Evolutionary conservation across 2,329 filamentous ascomycete genomes (phyloP), one percentile per base, ranked within the genome.

Genomic region (Aspergillus fructus): DNA sequence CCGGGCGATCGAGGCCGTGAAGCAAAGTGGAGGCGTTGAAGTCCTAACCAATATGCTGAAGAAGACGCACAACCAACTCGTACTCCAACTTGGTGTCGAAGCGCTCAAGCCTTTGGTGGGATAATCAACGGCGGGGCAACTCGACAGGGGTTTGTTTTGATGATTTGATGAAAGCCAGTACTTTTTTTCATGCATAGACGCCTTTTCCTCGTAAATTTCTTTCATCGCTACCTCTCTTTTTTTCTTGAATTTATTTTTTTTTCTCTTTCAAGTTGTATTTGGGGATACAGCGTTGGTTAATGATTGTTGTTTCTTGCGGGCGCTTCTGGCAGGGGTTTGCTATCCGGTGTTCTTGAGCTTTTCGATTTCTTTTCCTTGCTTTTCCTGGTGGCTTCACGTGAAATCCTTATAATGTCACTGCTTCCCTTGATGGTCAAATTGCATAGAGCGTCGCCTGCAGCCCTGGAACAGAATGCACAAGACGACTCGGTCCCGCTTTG

Each of bases 1-100:
- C 56, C 76, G 79, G 59, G 89, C 85, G 1, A 75, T 81, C 55
- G 80, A 83, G 61, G 86, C 82, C 57, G 74, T 93, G 43, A 85
- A 82, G 65, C 79, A 80, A 11, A 84, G 83, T 49, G 83, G 82
- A 5, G 91, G 87, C 0, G 77, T 90, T 2, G 86, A 91, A 57
- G 78, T 84, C 3, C 70, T 97, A 59, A 92, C 87, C 66, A 81
- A 83, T 49, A 87, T 86, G 64, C 77, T 93, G 46, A 89, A 86
- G 77, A 85, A 85, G 72, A 88, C 85, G 48, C 82, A 86, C 58
- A 85, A 85, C 59, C 80, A 85, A 6, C 86, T 89, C 62, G 86
- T 96, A 23, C 69, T 96, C 49, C 83, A 89, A 66, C 78, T 88
- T 15, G 86, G 87, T 0, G 85, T 91, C 5, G 85, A 91, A 68